These are phyloP conservation scores for Cadophora gregata DNA, from an alignment of 2,329 filamentous ascomycete genomes.

Conservation along the genomic window DNA sequence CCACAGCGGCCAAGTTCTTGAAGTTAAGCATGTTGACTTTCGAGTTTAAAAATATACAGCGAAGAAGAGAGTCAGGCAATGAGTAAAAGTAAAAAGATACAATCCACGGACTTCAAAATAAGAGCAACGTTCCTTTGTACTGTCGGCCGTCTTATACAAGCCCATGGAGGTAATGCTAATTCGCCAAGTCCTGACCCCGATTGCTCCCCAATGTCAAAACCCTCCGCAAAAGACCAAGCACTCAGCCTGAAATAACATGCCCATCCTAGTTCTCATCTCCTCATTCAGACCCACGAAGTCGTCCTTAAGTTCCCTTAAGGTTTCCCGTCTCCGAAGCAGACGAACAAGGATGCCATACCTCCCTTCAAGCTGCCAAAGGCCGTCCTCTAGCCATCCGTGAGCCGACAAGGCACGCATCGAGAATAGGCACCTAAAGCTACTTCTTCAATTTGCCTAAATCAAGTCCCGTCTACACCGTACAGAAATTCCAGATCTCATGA, in stretches of 20 bases:
- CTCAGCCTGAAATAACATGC: not conserved
- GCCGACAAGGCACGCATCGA: not conserved
- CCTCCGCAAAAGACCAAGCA: not conserved
- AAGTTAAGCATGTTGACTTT: slow-evolving; percentile 33
- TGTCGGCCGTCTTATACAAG: not conserved
- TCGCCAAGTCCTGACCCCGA: not conserved
- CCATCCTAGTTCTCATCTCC: not conserved
- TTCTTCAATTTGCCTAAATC: slow-evolving; percentile 8
- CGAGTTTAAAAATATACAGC: not conserved
- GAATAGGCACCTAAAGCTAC: slow-evolving; percentile 4
- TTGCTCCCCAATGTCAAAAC: not conserved
- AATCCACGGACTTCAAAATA: not conserved
- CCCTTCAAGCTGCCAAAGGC: not conserved
- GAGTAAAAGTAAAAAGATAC: not conserved
- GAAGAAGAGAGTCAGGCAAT: not conserved
- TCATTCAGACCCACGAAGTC: not conserved
- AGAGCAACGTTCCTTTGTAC: not conserved
- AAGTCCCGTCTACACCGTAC: not conserved
- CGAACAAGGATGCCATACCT: not conserved
- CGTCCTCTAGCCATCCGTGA: not conserved
- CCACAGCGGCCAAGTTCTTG: slow-evolving; percentile 32
- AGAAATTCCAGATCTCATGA: slow-evolving; percentile 11
- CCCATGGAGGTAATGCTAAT: not conserved
- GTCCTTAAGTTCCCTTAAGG: not conserved
- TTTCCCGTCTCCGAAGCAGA: not conserved